These are phyloP conservation scores for Arxiozyma telluris DNA, from an alignment of 1,139 yeast species.

Conservation along the genomic window DNA sequence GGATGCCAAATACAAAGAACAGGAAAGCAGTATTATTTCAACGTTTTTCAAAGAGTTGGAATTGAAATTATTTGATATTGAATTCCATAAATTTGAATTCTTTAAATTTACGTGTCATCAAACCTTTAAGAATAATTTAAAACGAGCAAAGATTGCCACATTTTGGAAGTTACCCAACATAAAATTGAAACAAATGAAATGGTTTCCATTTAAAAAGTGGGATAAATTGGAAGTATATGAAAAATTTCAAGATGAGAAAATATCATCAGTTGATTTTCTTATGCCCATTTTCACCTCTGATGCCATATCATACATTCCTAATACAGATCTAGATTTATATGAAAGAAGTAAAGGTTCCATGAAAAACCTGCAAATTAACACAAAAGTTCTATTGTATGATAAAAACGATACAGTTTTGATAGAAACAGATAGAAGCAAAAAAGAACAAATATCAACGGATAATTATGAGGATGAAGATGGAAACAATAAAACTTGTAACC, in stretches of 20 bases:
- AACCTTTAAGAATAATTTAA: neutral
- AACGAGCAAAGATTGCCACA: neutral
- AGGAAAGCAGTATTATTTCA: neutral
- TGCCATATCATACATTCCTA: neutral
- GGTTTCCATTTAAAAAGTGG: constrained; percentile 17
- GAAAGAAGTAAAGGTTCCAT: neutral
- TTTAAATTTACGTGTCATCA: constrained; percentile 7
- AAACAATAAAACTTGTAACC: neutral
- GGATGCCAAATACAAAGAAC: neutral
- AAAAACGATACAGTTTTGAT: neutral
- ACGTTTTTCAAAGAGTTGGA: constrained; percentile 3
- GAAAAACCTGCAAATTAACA: neutral
- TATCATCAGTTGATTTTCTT: neutral
- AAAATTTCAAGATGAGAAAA: neutral
- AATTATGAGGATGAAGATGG: neutral
- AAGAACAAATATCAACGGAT: neutral
- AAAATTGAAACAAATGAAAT: constrained; percentile 10
- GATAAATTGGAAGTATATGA: neutral
- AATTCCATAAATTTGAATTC: constrained; percentile 16
- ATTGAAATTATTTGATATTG: constrained; percentile 9
- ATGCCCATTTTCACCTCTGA: neutral
- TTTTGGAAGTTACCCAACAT: constrained; percentile 15
- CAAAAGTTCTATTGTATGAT: neutral
- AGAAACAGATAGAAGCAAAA: neutral
- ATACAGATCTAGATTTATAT: neutral